Conservation (phyloP, 345 rosid species). For the Eucalyptus marginata region DNA sequence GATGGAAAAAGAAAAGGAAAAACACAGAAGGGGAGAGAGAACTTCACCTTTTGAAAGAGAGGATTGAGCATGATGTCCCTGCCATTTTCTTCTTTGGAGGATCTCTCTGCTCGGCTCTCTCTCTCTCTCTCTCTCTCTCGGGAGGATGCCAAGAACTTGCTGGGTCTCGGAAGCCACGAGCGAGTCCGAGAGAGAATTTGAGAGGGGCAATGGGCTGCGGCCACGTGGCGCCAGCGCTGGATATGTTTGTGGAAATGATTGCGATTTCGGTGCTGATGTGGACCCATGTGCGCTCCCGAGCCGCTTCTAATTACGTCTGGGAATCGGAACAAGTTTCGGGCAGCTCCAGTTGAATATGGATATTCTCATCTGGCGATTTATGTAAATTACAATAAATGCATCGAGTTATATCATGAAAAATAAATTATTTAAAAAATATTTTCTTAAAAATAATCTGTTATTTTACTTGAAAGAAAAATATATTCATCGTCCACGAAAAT, state of each 20-base stretch:
- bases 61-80: constrained; percentile 31
- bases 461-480: rapidly evolving
- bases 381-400: background rate
- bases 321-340: background rate
- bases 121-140: background rate
- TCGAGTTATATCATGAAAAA: rapidly evolving
- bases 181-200: constrained; percentile 22
- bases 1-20: background rate
- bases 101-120: background rate
- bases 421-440: rapidly evolving
- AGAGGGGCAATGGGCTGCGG: constrained; percentile 36
- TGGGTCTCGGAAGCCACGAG: background rate
- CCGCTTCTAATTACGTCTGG: background rate
- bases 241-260: background rate
- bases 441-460: rapidly evolving
- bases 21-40: background rate
- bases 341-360: background rate
- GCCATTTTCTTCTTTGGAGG: constrained; percentile 29
- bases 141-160: background rate
- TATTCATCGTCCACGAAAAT: rapidly evolving
- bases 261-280: background rate
- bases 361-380: background rate
- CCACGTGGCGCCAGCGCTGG: constrained; percentile 32
- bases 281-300: background rate
- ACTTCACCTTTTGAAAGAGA: constrained; percentile 44